Base-by-base conservation (phyloP, 805 yeast species). In the Candida parachauliodes region DNA sequence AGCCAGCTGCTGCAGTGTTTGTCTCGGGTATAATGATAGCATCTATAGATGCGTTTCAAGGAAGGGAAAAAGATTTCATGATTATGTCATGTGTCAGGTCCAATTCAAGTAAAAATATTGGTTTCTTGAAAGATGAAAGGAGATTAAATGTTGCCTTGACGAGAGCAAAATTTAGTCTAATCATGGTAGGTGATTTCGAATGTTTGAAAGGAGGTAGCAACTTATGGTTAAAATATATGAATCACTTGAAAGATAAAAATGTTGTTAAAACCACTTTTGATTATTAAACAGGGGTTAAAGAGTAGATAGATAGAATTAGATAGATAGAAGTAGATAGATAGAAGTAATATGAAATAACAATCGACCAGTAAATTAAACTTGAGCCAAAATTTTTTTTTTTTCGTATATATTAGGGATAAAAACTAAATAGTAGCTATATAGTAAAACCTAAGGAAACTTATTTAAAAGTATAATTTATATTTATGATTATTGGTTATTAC, bases 91-190 rank as follows among this genome's bases (percentile, higher is more conserved):
- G 78, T 50, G 79, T 74, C 18, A 57, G 80, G 45, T 83, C 94
- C 18, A 88, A 88, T 55, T 80, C 77, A 19, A 71, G 70, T 36
- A 81, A 79, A 43, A 74, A 76, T 7, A 83, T 88, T 49, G 96
- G 96, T 5, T 88, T 88, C 61, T 70, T 88, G 56, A 76, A 80
- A 45, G 96, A 88, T 51, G 85, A 88, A 15, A 72, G 95, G 54
- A 82, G 96, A 64, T 59, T 88, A 54, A 88, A 88, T 56, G 96
- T 88, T 40, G 96, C 95, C 4, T 66, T 88, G 35, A 88, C 96
- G 1, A 77, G 96, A 60, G 95, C 96, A 18, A 81, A 76, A 55
- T 87, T 77, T 52, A 96, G 96, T 4, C 59, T 87, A 45, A 71
- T 85, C n/a, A 41, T 63, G 15, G 48, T 62, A 33, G 69, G 69